Conservation (phyloP, 2,329 filamentous ascomycete species). For the Microthyrium microscopicum region DNA sequence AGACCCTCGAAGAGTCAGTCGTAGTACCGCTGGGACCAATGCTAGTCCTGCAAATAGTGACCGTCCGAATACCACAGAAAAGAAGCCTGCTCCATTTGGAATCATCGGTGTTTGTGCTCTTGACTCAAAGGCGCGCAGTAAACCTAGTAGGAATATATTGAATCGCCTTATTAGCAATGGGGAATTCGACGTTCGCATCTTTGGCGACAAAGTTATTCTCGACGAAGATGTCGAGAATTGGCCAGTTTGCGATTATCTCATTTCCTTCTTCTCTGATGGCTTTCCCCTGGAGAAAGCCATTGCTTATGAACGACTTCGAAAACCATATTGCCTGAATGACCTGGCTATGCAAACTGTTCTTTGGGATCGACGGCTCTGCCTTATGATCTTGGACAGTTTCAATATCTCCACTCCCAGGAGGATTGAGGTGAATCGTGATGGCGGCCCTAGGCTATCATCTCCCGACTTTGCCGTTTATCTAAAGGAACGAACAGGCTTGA, state of each 20-base stretch:
- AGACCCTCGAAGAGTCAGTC: constrained; percentile 62
- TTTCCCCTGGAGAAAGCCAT: constrained; percentile 96
- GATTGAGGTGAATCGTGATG: constrained; percentile 83
- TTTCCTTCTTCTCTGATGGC: constrained; percentile 96
- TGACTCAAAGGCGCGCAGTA: constrained; percentile 90
- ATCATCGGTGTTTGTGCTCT: constrained; percentile 87
- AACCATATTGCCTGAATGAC: constrained; percentile 95
- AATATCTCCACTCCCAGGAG: constrained; percentile 77
- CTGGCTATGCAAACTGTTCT: constrained; percentile 92
- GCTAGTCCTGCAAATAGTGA: constrained; percentile 67
- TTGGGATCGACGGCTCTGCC: constrained; percentile 85
- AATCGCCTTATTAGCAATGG: constrained; percentile 78
- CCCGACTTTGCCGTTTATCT: constrained; percentile 67
- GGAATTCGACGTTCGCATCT: constrained; percentile 93
- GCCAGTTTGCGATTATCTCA: constrained; percentile 90
- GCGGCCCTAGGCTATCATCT: constrained; percentile 64
- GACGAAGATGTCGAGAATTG: constrained; percentile 95
- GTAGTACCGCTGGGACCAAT: constrained; percentile 66
- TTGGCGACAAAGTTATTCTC: constrained; percentile 95
- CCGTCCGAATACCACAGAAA: constrained; percentile 26
- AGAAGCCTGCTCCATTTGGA: constrained; percentile 32
- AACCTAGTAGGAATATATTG: constrained; percentile 89
- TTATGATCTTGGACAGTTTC: constrained; percentile 76
- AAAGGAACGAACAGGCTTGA: constrained; percentile 62
- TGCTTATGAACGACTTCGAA: constrained; percentile 79